Conservation (phyloP, 2,329 filamentous ascomycete genomes). For the Dichotomopilus funicola region DNA sequence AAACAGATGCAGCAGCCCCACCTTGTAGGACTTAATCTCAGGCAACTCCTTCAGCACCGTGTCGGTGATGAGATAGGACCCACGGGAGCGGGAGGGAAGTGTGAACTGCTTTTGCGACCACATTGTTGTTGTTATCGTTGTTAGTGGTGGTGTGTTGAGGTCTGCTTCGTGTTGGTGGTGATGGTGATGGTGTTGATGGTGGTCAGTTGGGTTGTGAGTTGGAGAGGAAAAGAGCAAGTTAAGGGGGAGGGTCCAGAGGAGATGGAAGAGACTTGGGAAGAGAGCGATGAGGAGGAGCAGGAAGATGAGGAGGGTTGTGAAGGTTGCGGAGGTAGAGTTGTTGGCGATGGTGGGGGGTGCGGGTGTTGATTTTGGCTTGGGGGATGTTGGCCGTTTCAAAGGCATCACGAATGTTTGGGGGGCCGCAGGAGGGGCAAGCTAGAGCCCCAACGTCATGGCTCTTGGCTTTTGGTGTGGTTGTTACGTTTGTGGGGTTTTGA, state of each 20-base stretch:
- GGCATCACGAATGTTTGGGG: constrained; percentile 1
- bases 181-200: constrained; percentile 26
- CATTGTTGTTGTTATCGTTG: constrained; percentile 35
- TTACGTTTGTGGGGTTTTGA: background rate
- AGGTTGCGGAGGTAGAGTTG: constrained; percentile 20
- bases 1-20: constrained; percentile 82
- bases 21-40: constrained; percentile 75
- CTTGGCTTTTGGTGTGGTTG: background rate
- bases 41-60: constrained; percentile 64
- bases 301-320: constrained; percentile 40
- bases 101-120: constrained; percentile 84
- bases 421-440: constrained; percentile 3
- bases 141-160: background rate
- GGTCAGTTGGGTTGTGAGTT: constrained; percentile 26
- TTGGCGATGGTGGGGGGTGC: background rate
- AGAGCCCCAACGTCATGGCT: constrained; percentile 10
- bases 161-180: constrained; percentile 14
- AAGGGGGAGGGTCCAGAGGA: constrained; percentile 44
- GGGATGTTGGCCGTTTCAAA: constrained; percentile 3
- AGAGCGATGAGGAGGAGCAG: constrained; percentile 44
- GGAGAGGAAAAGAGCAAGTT: constrained; percentile 16
- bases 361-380: background rate
- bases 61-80: constrained; percentile 85
- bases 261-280: constrained; percentile 49
- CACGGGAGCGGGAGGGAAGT: constrained; percentile 68